Evolutionary conservation across 352 stramenopile species (phyloP), one percentile per base, ranked within the genome.

Genomic region (Globisporangium rhizosaccharum): DNA sequence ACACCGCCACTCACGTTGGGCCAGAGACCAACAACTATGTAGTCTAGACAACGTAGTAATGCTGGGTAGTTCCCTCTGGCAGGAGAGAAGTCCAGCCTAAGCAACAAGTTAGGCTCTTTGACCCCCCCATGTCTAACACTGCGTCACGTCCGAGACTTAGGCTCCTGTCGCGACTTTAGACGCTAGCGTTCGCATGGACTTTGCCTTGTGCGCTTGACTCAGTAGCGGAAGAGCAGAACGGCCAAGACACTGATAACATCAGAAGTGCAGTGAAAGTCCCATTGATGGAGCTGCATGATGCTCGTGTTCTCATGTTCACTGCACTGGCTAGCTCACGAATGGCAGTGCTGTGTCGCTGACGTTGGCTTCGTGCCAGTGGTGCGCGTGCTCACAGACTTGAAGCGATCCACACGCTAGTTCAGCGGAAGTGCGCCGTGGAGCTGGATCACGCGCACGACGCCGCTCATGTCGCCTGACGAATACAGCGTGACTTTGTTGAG

Each of bases 131-230:
- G n/a, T n/a, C n/a, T n/a, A n/a, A n/a, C n/a, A n/a, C n/a, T 23
- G 23, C 23, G 23, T 4, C 30, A 36, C 30, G 30, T 36, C 30
- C 30, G 3, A 36, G 67, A 75, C 61, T 75, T 66, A 44, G 67
- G 72, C 26, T 46, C 72, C 18, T 75, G 67, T 37, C 18, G n/a
- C n/a, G 46, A 36, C 3, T 75, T 36, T 1, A 4, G 8, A 36
- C 30, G 30, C 30, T 36, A 4, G 30, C 30, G 30, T 2, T 36
- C 30, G 30, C 3, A 36, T 36, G 30, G 30, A 36, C 30, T 36
- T 36, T 36, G 30, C 2, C 30, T 36, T 36, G 30, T 9, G 30
- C 30, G 30, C 30, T 36, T 36, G 8, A 64, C 61, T 63, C 59
- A 33, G 25, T 46, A 3, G 51, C 18, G 28, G 41, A 53, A 39